Percentiles rank a stretch among this genome's conserved stretches.
These are phyloP conservation scores for Basidiobolus meristosporus DNA, from an alignment of 371 early-diverging fungal genomes.

Conservation along the genomic window DNA sequence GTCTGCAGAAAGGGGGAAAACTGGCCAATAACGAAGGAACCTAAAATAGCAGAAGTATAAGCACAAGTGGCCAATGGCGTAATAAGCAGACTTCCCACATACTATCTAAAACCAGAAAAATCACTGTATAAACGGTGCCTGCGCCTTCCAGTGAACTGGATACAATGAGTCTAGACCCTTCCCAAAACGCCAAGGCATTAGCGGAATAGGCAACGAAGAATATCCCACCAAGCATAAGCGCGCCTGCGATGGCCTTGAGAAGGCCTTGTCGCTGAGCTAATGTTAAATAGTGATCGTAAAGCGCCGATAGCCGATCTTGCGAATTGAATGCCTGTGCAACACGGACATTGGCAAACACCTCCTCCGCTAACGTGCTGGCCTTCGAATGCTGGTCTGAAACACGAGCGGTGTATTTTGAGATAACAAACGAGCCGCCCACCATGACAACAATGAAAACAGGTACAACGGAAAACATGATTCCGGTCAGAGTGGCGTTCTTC, in stretches of 20 bases:
- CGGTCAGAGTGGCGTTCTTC: constrained; percentile 68
- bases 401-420: constrained; percentile 23
- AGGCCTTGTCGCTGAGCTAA: constrained; percentile 30
- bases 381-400: constrained; percentile 32
- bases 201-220: constrained; percentile 20
- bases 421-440: constrained; percentile 19
- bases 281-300: constrained; percentile 30
- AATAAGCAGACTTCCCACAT: constrained; percentile 7
- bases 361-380: constrained; percentile 57
- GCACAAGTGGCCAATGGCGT: not conserved
- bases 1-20: not conserved
- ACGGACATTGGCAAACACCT: constrained; percentile 67
- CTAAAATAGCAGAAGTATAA: too few species aligned
- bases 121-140: constrained; percentile 41
- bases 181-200: constrained; percentile 46
- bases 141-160: constrained; percentile 25
- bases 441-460: constrained; percentile 8
- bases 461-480: constrained; percentile 29
- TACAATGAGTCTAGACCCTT: constrained; percentile 22
- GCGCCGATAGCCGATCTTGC: constrained; percentile 39
- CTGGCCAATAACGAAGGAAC: not conserved
- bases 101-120: constrained; percentile 50
- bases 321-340: constrained; percentile 74
- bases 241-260: constrained; percentile 22
- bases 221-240: constrained; percentile 26